Base-by-base conservation (phyloP, 75 land plant genomes). In the Pinus tabuliformis region DNA sequence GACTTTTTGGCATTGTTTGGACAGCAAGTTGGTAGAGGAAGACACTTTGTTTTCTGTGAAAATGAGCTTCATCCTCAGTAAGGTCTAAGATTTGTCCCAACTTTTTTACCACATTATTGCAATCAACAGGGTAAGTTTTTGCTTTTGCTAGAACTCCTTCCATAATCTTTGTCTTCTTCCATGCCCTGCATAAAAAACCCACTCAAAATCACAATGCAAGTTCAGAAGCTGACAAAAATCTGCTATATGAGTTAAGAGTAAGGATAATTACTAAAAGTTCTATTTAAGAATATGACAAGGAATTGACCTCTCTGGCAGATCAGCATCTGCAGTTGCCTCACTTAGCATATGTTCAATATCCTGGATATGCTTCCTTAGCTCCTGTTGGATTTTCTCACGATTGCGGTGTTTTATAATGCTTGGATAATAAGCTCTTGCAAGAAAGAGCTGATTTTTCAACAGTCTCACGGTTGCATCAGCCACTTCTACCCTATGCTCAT, bases 31-130 rank as follows among this genome's bases (percentile, higher is more conserved):
- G 91, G 78, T 84, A 88, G 49, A 94, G 85, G 73, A 94, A 96
- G 56, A 95, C 90, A 81, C 95, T 92, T 80, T 92, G 97, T 63
- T 89, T 91, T 91, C 85, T 91, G 63, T 94, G 92, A 54, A 90
- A 90, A 21, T 81, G 82, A 28, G 93, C 93, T 81, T 94, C 87
- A 78, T 96, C 97, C 77, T 94, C 89, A 13, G 99, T 83, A 73
- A 90, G 60, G 74, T 96, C 98, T 57, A 90, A 64, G 64, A 93
- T 79, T 58, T 96, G 98, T 75, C 90, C 79, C 6, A 96, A 79
- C 83, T 96, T 96, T 77, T 89, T 96, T 63, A 90, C 88, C 60
- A 96, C 91, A 76, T 80, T 85, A 72, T 64, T 77, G 60, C 91
- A 91, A 26, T 91, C 95, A 71, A 88, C 87, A 62, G 70, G 77